Evolutionary conservation across 23 red algal species (phyloP).

Genomic region (Gracilaria caudata): DNA sequence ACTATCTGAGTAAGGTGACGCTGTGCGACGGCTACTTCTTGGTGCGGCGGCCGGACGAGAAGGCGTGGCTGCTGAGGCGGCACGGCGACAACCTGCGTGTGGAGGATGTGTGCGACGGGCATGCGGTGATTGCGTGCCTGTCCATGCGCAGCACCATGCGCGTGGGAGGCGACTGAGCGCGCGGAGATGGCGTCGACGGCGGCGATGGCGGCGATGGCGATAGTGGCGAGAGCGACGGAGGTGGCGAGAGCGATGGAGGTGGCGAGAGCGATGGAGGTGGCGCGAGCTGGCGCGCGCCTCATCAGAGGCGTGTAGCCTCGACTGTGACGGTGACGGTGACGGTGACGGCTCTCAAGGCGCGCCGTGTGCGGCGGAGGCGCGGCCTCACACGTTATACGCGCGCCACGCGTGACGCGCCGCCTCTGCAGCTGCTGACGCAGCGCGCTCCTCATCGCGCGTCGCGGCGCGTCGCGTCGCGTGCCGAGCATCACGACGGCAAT

Average conservation of each 20-base stretch:
- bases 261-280: too few species aligned
- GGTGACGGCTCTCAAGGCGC: too few species aligned
- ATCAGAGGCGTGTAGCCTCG: too few species aligned
- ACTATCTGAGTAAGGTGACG: slow-evolving; percentile 3
- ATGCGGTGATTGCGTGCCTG: not conserved
- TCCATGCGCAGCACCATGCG: slow-evolving; percentile 2
- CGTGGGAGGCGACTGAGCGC: slow-evolving; percentile 2
- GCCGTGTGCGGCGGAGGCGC: too few species aligned
- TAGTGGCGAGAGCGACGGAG: too few species aligned
- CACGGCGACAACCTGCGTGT: slow-evolving; percentile 21
- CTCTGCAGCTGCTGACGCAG: not conserved
- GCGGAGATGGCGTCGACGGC: not conserved
- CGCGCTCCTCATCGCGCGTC: not conserved
- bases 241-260: too few species aligned
- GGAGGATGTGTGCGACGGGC: slow-evolving; percentile 2
- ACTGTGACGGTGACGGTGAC: too few species aligned
- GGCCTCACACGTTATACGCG: not conserved
- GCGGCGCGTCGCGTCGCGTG: not conserved
- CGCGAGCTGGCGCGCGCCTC: too few species aligned
- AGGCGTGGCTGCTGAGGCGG: not conserved
- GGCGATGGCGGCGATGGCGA: too few species aligned
- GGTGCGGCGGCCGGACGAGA: slow-evolving; percentile 21
- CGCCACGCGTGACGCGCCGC: not conserved
- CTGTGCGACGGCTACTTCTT: slow-evolving; percentile 24
- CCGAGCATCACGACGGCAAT: too few species aligned